Evolutionary conservation across 2,329 filamentous ascomycete genomes (phyloP), one percentile per base, ranked within the genome.

Genomic region (Ceratocystiopsis minuta): DNA sequence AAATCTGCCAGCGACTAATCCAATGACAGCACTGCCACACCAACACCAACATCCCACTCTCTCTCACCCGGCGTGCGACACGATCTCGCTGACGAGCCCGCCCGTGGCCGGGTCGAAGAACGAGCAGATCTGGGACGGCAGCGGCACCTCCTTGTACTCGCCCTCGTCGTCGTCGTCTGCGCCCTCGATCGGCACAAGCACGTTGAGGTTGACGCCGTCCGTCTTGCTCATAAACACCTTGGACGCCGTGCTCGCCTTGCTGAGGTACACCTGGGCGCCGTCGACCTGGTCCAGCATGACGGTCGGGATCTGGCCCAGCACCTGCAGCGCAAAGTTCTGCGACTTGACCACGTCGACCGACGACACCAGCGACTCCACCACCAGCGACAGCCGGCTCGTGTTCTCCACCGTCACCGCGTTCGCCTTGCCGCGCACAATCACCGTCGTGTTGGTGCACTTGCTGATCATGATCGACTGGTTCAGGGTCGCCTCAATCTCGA

Each of bases 401-500:
- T 95, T 95, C 63, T 96, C 90, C 51, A 96, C 72, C 6, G 86
- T 88, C 48, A 98, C 82, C n/a, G 90, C 86, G 57, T 98, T 98
- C 44, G 84, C 86, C 63, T 98, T 98, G 61, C 85, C 87, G 55
- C 75, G 80, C 55, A 98, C 66, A 51, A 92, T 81, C 53, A 98
- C 72, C 18, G 87, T 92, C 6, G 82, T 82, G 61, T 90, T 90
- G 61, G 77, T 86, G 70, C 88, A 96, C 52, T 82, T 80, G 54
- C 80, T 85, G 57, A 98, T 90, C 49, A 96, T 76, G 49, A 98
- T 76, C 2, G 86, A 93, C 49, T 98, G 90, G 37, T 78, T 76
- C 55, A 93, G 75, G 49, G 75, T 70, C 12, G 85, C 87, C 41
- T 87, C 71, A 51, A 95, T 78, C 57, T 88, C 78, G 47, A 96